These are phyloP conservation scores for Aureobasidium mangrovei DNA, from an alignment of 2,329 filamentous ascomycete species.

Conservation along the genomic window DNA sequence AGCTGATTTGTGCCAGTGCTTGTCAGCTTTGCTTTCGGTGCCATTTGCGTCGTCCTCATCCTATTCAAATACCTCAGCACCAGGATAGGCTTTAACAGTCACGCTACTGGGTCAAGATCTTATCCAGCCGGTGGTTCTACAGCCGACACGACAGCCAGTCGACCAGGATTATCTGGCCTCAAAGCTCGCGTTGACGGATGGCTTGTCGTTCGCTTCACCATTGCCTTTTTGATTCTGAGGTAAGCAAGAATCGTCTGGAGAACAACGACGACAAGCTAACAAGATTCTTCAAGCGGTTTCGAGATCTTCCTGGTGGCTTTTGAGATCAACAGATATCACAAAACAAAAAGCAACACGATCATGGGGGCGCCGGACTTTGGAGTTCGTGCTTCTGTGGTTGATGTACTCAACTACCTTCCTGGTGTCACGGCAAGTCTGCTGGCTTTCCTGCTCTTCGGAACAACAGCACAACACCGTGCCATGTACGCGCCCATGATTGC, in stretches of 20 bases:
- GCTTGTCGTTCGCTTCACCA: conserved; percentile 18
- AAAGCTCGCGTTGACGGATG: conserved; percentile 14
- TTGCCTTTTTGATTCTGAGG: conserved; percentile 16
- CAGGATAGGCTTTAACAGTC: conserved; percentile 13
- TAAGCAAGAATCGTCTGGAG: not conserved
- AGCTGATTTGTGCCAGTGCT: conserved; percentile 14
- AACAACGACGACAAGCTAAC: not conserved
- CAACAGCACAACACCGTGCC: conserved; percentile 15
- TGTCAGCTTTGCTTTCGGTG: conserved; percentile 16
- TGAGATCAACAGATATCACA: conserved; percentile 12
- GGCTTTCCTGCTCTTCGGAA: conserved; percentile 18
- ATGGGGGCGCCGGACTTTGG: conserved; percentile 16
- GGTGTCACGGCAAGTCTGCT: conserved; percentile 14
- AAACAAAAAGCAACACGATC: conserved; percentile 6
- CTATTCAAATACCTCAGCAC: conserved; percentile 17
- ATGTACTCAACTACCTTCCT: conserved; percentile 17
- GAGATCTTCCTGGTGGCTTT: conserved; percentile 16
- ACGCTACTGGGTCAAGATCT: conserved; percentile 7
- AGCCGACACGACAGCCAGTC: not conserved
- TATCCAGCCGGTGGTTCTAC: not conserved
- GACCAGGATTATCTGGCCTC: not conserved
- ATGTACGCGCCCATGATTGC: conserved; percentile 13
- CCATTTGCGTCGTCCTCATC: conserved; percentile 17
- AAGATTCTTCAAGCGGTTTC: conserved; percentile 12
- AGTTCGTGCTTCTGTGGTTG: conserved; percentile 6